These are phyloP conservation scores for Arabis hirsuta DNA, from an alignment of 345 rosid genomes.

Conservation along the genomic window DNA sequence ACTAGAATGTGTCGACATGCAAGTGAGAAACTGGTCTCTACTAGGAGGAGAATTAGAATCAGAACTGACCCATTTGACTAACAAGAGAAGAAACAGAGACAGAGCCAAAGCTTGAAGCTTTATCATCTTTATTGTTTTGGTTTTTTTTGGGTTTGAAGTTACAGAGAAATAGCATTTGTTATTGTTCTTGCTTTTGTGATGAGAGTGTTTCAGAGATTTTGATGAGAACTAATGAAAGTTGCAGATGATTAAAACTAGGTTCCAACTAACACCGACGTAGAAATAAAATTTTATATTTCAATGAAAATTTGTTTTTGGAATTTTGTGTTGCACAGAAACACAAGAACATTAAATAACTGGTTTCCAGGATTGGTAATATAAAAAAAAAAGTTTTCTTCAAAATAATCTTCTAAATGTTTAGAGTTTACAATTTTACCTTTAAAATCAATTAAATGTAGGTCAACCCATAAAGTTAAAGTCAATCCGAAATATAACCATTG, in stretches of 20 bases:
- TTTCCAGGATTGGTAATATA: not conserved
- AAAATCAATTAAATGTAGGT: no score
- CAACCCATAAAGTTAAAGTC: no score
- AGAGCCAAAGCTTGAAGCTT: conserved; percentile 35
- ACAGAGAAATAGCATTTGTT: conserved; percentile 31
- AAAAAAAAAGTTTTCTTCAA: no score
- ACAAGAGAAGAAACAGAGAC: conserved; percentile 35
- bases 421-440: no score
- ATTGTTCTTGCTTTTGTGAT: conserved; percentile 10
- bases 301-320: conserved; percentile 17
- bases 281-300: not conserved
- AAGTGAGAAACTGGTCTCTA: conserved; percentile 37
- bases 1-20: conserved; percentile 35
- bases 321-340: conserved; percentile 34
- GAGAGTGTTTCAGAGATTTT: conserved; percentile 25
- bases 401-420: no score
- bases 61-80: conserved; percentile 42
- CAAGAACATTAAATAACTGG: conserved; percentile 5
- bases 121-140: conserved; percentile 33
- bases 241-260: conserved; percentile 20
- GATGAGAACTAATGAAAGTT: conserved; percentile 21
- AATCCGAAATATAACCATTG: no score
- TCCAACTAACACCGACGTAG: conserved; percentile 37
- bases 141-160: conserved; percentile 37
- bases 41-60: conserved; percentile 23